A percentile compares a stretch with the other conserved stretches of the same genome.
These are phyloP conservation scores for Oryza rufipogon DNA, from an alignment of 176 grass and related monocot species.

Conservation along the genomic window DNA sequence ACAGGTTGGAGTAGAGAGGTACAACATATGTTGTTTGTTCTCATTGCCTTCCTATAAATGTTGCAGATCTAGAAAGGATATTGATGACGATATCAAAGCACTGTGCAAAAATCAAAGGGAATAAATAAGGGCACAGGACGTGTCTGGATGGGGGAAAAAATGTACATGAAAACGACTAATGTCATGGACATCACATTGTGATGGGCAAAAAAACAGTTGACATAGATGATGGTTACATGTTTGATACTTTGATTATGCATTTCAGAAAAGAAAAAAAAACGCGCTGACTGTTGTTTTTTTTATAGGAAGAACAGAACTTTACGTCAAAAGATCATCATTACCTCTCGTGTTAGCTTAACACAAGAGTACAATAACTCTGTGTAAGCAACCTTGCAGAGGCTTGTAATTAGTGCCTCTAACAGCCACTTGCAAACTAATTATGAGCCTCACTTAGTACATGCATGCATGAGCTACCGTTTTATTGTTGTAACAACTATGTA, in stretches of 20 bases:
- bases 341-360: background rate
- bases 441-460: background rate
- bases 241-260: background rate
- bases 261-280: background rate
- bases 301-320: background rate
- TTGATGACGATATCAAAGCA: background rate
- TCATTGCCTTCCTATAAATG: conserved; percentile 1
- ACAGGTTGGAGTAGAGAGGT: background rate
- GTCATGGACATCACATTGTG: background rate
- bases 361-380: background rate
- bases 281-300: background rate
- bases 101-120: conserved; percentile 3
- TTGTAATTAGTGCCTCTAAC: background rate
- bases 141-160: background rate
- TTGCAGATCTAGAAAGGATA: background rate
- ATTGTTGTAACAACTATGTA: background rate
- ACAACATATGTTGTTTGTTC: background rate
- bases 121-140: conserved; percentile 15
- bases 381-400: background rate
- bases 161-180: conserved; percentile 4
- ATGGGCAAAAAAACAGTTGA: background rate
- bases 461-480: background rate
- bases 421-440: background rate
- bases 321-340: background rate
- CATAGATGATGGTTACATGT: background rate